These are phyloP conservation scores for Auricularia sp. DNA, from an alignment of 768 basidiomycete species.

Conservation along the genomic window DNA sequence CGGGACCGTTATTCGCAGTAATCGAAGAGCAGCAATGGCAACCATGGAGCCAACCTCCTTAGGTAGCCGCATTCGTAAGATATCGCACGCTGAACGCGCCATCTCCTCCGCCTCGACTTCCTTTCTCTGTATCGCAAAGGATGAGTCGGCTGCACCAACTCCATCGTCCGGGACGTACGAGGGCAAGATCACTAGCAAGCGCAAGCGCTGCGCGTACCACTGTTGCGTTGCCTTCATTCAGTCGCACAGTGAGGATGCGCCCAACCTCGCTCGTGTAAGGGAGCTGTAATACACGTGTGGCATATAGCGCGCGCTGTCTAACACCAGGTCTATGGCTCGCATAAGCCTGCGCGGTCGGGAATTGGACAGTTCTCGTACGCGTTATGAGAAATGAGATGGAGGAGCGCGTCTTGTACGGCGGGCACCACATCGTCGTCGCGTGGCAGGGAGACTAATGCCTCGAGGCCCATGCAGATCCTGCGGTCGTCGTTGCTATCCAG, in stretches of 20 bases:
- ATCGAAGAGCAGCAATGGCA: not conserved
- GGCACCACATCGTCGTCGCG: constrained; percentile 63
- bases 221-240: not conserved
- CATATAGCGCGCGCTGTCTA: constrained; percentile 52
- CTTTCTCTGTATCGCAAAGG: not conserved
- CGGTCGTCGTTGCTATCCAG: constrained; percentile 48
- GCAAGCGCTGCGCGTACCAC: not conserved
- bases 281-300: constrained; percentile 37
- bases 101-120: not conserved
- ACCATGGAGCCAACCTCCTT: not conserved
- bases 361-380: constrained; percentile 52
- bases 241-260: not conserved
- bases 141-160: not conserved
- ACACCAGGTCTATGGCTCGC: constrained; percentile 38
- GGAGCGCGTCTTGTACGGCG: constrained; percentile 58
- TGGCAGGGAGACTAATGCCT: constrained; percentile 45
- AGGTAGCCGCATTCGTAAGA: not conserved
- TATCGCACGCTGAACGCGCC: not conserved
- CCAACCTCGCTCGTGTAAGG: not conserved
- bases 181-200: not conserved
- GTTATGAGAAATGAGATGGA: constrained; percentile 57
- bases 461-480: constrained; percentile 62
- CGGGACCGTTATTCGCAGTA: not conserved
- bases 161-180: not conserved
- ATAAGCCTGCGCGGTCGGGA: not conserved